phyloP scores from a whole-genome alignment of 805 yeast species.

The Wickerhamiella parazyma region DNA sequence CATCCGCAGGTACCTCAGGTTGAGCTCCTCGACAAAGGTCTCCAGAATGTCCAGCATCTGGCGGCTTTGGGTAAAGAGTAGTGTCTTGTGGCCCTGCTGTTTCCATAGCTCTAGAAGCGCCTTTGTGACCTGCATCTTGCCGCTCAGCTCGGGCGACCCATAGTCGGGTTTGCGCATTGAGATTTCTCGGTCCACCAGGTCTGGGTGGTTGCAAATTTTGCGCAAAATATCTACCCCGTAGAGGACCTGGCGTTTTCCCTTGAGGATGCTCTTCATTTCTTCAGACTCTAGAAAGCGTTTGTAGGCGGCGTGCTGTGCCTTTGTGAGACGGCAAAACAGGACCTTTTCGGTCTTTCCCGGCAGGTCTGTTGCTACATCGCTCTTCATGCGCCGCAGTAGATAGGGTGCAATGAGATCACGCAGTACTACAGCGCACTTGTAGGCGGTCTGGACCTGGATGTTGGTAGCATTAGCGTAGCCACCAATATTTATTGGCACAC shows the following conservation, averaged over 20 bases:
- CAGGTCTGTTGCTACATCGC: constrained; percentile 87
- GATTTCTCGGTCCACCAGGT: constrained; percentile 43
- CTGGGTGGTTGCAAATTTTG: constrained; percentile 95
- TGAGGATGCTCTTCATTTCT: constrained; percentile 56
- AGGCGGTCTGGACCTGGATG: constrained; percentile 90
- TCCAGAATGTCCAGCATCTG: constrained; percentile 89
- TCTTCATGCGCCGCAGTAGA: constrained; percentile 69
- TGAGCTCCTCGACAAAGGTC: constrained; percentile 37
- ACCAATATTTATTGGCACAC: constrained; percentile 88
- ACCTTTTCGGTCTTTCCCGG: constrained; percentile 94
- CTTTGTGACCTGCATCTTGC: constrained; percentile 81
- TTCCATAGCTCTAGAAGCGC: constrained; percentile 67
- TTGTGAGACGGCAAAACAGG: constrained; percentile 73
- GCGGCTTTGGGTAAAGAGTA: constrained; percentile 82
- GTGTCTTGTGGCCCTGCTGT: constrained; percentile 58
- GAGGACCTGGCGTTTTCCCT: constrained; percentile 67
- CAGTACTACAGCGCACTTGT: constrained; percentile 84
- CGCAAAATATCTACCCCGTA: constrained; percentile 83
- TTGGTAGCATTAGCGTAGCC: constrained; percentile 97
- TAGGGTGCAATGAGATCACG: constrained; percentile 85
- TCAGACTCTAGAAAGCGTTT: constrained; percentile 60
- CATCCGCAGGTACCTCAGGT: constrained; percentile 60
- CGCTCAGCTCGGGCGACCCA: constrained; percentile 46
- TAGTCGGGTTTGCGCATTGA: constrained; percentile 22
- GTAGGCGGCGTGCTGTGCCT: constrained; percentile 60